These are phyloP conservation scores for Aschersonia sp. DNA, from an alignment of 2,329 filamentous ascomycete genomes.

Conservation along the genomic window DNA sequence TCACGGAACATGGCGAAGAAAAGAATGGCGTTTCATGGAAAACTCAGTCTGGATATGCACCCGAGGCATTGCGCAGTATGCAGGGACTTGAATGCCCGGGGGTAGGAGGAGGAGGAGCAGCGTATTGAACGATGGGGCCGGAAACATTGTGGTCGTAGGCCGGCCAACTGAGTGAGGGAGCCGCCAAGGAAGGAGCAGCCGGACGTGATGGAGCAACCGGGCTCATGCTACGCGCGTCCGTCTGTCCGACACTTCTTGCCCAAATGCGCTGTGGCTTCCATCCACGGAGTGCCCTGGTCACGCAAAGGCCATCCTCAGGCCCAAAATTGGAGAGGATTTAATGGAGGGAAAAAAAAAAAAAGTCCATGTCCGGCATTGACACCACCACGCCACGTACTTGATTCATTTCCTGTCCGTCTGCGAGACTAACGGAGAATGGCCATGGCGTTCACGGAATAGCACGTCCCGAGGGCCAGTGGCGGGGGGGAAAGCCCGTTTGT, in stretches of 20 bases:
- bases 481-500: background rate
- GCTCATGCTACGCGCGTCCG: too few species aligned
- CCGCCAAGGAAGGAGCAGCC: too few species aligned
- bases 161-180: too few species aligned
- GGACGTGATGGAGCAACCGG: too few species aligned
- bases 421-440: background rate
- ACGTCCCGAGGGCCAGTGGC: background rate
- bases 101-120: background rate
- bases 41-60: background rate
- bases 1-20: too few species aligned
- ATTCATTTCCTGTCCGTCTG: background rate
- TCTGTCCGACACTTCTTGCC: too few species aligned
- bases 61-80: background rate
- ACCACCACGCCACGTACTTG: background rate
- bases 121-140: too few species aligned
- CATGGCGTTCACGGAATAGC: background rate
- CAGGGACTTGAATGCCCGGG: background rate
- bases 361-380: background rate
- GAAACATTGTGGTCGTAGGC: background rate
- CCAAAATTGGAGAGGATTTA: too few species aligned
- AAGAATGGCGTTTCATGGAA: background rate
- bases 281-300: background rate
- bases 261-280: background rate
- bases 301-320: background rate
- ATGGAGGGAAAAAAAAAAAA: too few species aligned